These are phyloP conservation scores for Papiliotrema terrestris DNA, from an alignment of 1,284 basidiomycete genomes.

Conservation along the genomic window DNA sequence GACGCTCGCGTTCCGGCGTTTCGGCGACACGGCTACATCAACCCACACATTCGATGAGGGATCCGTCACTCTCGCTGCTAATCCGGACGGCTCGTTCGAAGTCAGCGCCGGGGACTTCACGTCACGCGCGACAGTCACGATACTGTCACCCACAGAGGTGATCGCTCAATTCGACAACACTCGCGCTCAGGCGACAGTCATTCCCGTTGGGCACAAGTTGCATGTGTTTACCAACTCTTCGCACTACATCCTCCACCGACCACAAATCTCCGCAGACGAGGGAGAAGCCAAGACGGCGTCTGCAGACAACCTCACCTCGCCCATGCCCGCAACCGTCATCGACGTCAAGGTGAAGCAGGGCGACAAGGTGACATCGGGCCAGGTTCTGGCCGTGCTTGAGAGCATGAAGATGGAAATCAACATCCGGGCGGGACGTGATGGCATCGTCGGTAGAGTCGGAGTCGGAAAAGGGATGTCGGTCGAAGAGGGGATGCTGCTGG, in stretches of 20 bases:
- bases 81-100: constrained; percentile 13
- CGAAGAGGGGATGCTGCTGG: constrained; percentile 74
- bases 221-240: constrained; percentile 35
- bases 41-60: constrained; percentile 32
- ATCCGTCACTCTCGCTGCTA: constrained; percentile 17
- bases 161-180: constrained; percentile 21
- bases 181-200: constrained; percentile 26
- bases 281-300: constrained; percentile 5
- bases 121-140: constrained; percentile 6
- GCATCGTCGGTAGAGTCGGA: constrained; percentile 66
- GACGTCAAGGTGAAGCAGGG: constrained; percentile 75
- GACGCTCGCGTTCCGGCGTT: constrained; percentile 64
- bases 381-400: constrained; percentile 77
- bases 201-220: constrained; percentile 34
- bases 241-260: constrained; percentile 24
- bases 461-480: constrained; percentile 81
- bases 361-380: constrained; percentile 72
- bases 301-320: constrained; percentile 50
- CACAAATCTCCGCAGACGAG: constrained; percentile 16
- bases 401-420: constrained; percentile 97
- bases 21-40: constrained; percentile 53
- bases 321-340: constrained; percentile 87
- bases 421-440: constrained; percentile 64
- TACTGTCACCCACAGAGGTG: constrained; percentile 26
- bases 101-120: constrained; percentile 17